These are phyloP conservation scores for Pilasporangium apinafurcum DNA, from an alignment of 352 stramenopile species.

Conservation along the genomic window DNA sequence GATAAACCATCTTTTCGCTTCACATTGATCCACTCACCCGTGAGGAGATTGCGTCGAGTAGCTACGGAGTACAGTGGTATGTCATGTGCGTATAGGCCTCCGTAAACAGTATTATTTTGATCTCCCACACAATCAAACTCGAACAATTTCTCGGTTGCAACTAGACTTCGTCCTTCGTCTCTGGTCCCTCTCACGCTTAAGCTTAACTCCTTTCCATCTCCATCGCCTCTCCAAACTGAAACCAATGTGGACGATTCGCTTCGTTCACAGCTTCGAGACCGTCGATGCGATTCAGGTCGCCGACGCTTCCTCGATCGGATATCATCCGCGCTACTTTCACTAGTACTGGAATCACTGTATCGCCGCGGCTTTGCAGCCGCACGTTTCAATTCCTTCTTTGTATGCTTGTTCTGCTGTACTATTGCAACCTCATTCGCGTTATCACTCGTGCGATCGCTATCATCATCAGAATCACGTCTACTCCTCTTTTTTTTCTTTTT, in stretches of 20 bases:
- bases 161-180: background rate
- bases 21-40: slow-evolving; percentile 36
- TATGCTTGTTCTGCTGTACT: background rate
- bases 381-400: background rate
- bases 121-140: slow-evolving; percentile 63
- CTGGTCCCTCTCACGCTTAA: no score
- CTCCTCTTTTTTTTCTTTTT: slow-evolving; percentile 36
- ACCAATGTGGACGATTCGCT: no score
- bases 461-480: slow-evolving; percentile 1
- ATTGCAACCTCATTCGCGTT: background rate
- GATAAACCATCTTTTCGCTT: slow-evolving; percentile 2
- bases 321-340: slow-evolving; percentile 6
- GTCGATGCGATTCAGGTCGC: no score
- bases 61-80: slow-evolving; percentile 54
- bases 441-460: background rate
- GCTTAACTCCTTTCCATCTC: no score
- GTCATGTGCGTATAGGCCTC: slow-evolving; percentile 57
- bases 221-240: no score
- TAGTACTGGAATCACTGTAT: background rate
- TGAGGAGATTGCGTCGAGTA: slow-evolving; percentile 35
- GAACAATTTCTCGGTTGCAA: slow-evolving; percentile 33
- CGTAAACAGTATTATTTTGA: slow-evolving; percentile 61
- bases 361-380: background rate
- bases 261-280: no score
- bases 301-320: no score